Evolutionary conservation across 2,329 filamentous ascomycete genomes (phyloP).

Genomic region (Epichloe elymi): DNA sequence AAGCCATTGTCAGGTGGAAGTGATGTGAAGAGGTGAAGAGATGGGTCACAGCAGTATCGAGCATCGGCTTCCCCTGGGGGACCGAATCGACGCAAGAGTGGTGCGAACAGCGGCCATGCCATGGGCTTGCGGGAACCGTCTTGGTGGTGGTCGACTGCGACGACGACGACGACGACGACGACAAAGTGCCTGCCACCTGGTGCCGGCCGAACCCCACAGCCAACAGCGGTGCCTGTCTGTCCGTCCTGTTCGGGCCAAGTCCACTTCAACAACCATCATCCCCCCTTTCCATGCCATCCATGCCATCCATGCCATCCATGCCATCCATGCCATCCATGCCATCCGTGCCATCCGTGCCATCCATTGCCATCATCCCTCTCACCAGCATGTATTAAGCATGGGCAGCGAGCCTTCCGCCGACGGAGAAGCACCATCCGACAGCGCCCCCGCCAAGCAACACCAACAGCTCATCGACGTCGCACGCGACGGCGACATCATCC

Average conservation of each 20-base stretch:
- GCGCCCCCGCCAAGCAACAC: slow-evolving; percentile 5
- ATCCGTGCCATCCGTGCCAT: neutral
- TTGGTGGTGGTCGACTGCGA: too few relatives aligned
- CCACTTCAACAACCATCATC: too few relatives aligned
- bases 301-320: neutral
- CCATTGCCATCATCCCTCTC: neutral
- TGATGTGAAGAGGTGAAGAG: slow-evolving; percentile 4
- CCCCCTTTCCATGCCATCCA: neutral
- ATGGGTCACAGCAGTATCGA: slow-evolving; percentile 1
- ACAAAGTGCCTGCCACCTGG: neutral
- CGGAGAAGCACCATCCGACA: slow-evolving; percentile 3
- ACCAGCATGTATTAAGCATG: neutral
- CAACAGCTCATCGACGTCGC: slow-evolving; percentile 35
- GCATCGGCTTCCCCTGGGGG: slow-evolving; percentile 4
- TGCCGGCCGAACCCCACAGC: too few relatives aligned
- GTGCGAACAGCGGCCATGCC: slow-evolving; percentile 6
- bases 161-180: neutral
- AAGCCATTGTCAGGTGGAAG: slow-evolving; percentile 10
- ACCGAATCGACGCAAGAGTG: slow-evolving; percentile 1
- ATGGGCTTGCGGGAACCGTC: slow-evolving; percentile 4
- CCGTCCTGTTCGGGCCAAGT: too few relatives aligned
- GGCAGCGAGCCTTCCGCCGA: slow-evolving; percentile 4
- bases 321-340: slow-evolving; percentile 1
- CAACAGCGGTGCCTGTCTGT: too few relatives aligned
- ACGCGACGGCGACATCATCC: slow-evolving; percentile 47